These are phyloP conservation scores for Colletotrichum tropicicola DNA, from an alignment of 2,329 filamentous ascomycete species.

Conservation along the genomic window DNA sequence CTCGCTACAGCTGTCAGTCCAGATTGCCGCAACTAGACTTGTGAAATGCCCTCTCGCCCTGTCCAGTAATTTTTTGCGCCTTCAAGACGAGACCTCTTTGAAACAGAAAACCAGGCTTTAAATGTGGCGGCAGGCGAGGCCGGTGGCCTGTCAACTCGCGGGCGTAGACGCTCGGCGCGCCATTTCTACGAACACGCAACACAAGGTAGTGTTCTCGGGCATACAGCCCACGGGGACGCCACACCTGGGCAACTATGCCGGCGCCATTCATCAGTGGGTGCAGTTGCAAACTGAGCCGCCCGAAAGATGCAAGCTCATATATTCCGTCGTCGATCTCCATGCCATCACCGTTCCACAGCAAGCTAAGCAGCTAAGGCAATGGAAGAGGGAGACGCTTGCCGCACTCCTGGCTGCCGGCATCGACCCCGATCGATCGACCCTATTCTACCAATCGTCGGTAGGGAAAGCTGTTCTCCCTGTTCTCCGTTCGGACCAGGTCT, in stretches of 20 bases:
- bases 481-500: neutral
- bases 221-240: conserved; percentile 97
- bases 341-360: conserved; percentile 85
- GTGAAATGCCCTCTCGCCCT: no score
- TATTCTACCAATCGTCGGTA: conserved; percentile 84
- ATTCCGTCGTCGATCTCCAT: conserved; percentile 92
- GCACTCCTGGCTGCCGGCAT: conserved; percentile 85
- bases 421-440: conserved; percentile 75
- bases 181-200: neutral
- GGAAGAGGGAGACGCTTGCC: conserved; percentile 80
- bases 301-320: conserved; percentile 72
- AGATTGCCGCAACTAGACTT: no score
- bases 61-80: no score
- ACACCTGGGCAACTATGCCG: conserved; percentile 94
- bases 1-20: no score
- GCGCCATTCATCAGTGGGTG: conserved; percentile 88
- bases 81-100: no score
- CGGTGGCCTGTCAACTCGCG: neutral
- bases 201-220: conserved; percentile 82
- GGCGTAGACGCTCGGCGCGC: neutral
- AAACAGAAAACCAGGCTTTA: no score
- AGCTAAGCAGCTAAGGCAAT: conserved; percentile 65
- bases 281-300: conserved; percentile 74
- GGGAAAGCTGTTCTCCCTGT: neutral
- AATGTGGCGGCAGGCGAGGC: conserved; percentile 17